Evolutionary conservation across 495 filamentous ascomycete genomes (phyloP).

Genomic region (Neurospora sp.): DNA sequence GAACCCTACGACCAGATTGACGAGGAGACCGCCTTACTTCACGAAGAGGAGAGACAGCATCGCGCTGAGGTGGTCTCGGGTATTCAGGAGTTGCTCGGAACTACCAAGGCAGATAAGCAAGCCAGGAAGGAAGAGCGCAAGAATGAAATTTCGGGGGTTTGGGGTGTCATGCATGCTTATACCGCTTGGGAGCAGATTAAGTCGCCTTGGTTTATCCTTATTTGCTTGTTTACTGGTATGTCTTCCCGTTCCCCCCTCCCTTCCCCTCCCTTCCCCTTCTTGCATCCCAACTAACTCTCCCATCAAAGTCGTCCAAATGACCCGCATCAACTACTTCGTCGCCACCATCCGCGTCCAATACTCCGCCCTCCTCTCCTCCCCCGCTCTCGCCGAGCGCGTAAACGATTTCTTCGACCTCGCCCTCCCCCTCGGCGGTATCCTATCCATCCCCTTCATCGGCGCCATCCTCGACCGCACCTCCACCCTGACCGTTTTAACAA

Average conservation of each 20-base stretch:
- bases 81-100: constrained; percentile 62
- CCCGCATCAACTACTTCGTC: constrained; percentile 94
- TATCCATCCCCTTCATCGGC: constrained; percentile 84
- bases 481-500: constrained; percentile 62
- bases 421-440: constrained; percentile 75
- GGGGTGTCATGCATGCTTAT: constrained; percentile 77
- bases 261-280: neutral
- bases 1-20: constrained; percentile 49
- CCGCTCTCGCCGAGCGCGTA: constrained; percentile 46
- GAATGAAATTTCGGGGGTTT: constrained; percentile 62
- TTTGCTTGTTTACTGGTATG: constrained; percentile 65
- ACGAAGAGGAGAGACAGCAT: constrained; percentile 51
- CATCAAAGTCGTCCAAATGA: constrained; percentile 65
- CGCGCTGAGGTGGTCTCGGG: constrained; percentile 61
- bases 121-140: constrained; percentile 44
- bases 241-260: neutral
- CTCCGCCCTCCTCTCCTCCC: constrained; percentile 57
- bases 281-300: neutral
- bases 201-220: constrained; percentile 79
- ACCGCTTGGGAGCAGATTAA: constrained; percentile 65
- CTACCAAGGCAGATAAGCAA: constrained; percentile 47
- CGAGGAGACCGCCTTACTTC: constrained; percentile 48
- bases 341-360: constrained; percentile 86
- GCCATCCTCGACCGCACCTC: constrained; percentile 65
- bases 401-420: constrained; percentile 86